Evolutionary conservation across 1,139 yeast genomes (phyloP).

Genomic region (Eremothecium gossypii): DNA sequence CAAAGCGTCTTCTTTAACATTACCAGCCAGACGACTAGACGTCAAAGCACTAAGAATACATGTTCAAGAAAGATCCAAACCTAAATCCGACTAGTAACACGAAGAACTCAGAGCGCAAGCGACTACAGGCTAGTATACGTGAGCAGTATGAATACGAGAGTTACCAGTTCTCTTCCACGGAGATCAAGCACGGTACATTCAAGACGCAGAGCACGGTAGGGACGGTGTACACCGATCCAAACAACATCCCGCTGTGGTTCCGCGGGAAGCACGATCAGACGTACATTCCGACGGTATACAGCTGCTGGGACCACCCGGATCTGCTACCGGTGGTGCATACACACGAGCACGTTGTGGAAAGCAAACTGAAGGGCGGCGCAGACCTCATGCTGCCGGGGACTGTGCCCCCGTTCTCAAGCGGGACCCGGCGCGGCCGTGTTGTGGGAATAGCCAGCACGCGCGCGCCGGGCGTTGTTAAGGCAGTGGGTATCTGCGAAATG

Average conservation of each 20-base stretch:
- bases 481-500: conserved; percentile 60
- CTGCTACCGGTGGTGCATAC: conserved; percentile 61
- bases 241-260: conserved; percentile 67
- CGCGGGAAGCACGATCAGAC: conserved; percentile 43
- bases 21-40: neutral
- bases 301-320: conserved; percentile 62
- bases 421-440: conserved; percentile 39
- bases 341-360: conserved; percentile 61
- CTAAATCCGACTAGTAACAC: conserved; percentile 69
- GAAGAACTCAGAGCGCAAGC: conserved; percentile 73
- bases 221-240: conserved; percentile 52
- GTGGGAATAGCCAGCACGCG: conserved; percentile 63
- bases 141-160: conserved; percentile 40
- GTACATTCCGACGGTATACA: conserved; percentile 62
- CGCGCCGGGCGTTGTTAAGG: conserved; percentile 58
- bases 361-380: conserved; percentile 58
- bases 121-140: conserved; percentile 41
- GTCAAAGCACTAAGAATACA: conserved; percentile 15
- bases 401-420: conserved; percentile 59
- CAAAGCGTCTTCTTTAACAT: too few species aligned
- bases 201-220: conserved; percentile 51
- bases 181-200: conserved; percentile 58
- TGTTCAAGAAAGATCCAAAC: conserved; percentile 60
- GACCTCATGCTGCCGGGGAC: conserved; percentile 90
- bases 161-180: conserved; percentile 45